Conservation (phyloP, 352 stramenopile genomes). For the Globisporangium solare region DNA sequence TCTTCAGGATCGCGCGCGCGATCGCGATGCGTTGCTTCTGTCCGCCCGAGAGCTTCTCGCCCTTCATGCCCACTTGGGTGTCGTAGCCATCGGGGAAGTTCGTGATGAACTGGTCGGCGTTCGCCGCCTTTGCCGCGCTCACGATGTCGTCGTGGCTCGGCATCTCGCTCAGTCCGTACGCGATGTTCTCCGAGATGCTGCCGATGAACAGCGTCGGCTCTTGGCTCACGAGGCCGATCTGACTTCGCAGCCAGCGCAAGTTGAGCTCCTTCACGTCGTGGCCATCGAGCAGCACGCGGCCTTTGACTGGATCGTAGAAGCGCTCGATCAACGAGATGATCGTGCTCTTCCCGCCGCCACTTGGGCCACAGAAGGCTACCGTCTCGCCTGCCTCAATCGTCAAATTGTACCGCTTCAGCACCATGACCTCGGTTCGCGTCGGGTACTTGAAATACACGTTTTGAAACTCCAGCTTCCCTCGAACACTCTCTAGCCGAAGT, state of each 20-base stretch:
- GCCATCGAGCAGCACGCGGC: constrained; percentile 63
- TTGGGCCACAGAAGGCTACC: constrained; percentile 15
- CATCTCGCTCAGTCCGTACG: constrained; percentile 42
- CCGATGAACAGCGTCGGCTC: constrained; percentile 71
- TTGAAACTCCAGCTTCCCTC: constrained; percentile 12
- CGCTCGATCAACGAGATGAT: constrained; percentile 58
- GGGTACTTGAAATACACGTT: constrained; percentile 13
- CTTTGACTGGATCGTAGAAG: constrained; percentile 76
- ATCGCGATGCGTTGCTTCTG: constrained; percentile 95
- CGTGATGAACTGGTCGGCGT: constrained; percentile 86
- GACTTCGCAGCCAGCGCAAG: constrained; percentile 36
- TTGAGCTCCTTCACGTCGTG: constrained; percentile 50
- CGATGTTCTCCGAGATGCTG: constrained; percentile 81
- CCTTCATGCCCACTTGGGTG: constrained; percentile 76
- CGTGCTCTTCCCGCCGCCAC: constrained; percentile 17
- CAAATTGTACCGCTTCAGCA: constrained; percentile 16
- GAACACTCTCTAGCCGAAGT: neutral
- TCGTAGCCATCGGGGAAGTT: constrained; percentile 81
- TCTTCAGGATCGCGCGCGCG: constrained; percentile 55
- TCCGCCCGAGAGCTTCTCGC: constrained; percentile 66
- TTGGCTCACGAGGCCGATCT: constrained; percentile 52
- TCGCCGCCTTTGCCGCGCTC: constrained; percentile 49
- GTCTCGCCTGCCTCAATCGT: constrained; percentile 14
- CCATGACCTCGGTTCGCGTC: constrained; percentile 5
- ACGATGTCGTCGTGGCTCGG: constrained; percentile 72